Evolutionary conservation across 352 stramenopile species (phyloP), one percentile per base, ranked within the genome.

Genomic region (Halophytophthora polymorphica): DNA sequence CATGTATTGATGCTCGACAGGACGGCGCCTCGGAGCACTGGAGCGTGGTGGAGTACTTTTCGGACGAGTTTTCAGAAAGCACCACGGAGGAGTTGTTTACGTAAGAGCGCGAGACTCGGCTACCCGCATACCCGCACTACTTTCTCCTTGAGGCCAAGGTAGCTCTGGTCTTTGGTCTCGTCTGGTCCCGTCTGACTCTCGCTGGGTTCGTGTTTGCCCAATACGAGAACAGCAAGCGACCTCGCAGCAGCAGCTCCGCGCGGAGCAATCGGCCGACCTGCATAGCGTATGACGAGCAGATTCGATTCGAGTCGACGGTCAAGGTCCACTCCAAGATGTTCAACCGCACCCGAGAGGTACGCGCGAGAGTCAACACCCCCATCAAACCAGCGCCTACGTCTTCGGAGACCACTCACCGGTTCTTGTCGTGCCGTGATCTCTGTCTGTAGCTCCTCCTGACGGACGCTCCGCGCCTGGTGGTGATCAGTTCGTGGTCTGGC

Each of bases 291-390:
- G 79, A 88, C 41, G 82, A 92, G 62, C 66, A 79, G 17, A 70
- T 90, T 37, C 69, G 71, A 14, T 78, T 89, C 35, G 73, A 90
- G 64, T 70, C 73, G 10, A 87, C 73, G 18, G 82, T 92, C 21
- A 92, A 92, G 49, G 60, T 92, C 29, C 82, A 83, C 49, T 77
- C 73, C 40, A 85, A 79, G 56, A 86, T 90, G 80, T 85, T 92
- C 51, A 87, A 75, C 45, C 82, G 82, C 36, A 85, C 77, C 15
- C 71, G 82, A 29, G 66, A 90, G 63, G 81, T 88, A 69, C 15
- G 42, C 2, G 19, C 1, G 13, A 18, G 19, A 61, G n/a, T 36
- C 22, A 14, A 17, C 11, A 31, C 4, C 39, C 5, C 42, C 0
- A 15, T 28, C n/a, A n/a, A n/a, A 31, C 25, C 25, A 31, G 25